Evolutionary conservation across 2,329 filamentous ascomycete species (phyloP).

Genomic region (Clarireedia hainanense): DNA sequence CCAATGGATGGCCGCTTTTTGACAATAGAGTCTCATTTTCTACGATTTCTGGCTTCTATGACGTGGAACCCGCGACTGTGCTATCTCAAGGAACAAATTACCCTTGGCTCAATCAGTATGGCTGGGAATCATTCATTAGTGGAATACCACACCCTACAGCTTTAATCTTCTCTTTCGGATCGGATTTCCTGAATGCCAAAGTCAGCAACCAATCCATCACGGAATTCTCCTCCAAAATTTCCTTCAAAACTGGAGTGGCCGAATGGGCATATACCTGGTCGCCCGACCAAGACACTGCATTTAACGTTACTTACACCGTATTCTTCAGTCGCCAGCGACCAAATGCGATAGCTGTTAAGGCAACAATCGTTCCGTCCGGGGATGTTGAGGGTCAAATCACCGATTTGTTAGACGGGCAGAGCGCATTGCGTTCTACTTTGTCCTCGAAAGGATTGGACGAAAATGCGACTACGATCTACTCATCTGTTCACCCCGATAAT

Average conservation of each 20-base stretch:
- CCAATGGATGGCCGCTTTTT: slow-evolving; percentile 62
- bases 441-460: slow-evolving; percentile 47
- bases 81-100: slow-evolving; percentile 50
- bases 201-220: slow-evolving; percentile 51
- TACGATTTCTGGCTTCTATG: slow-evolving; percentile 60
- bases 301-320: slow-evolving; percentile 52
- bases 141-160: slow-evolving; percentile 64
- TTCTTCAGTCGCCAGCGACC: slow-evolving; percentile 40
- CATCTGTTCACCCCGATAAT: slow-evolving; percentile 55
- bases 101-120: slow-evolving; percentile 60
- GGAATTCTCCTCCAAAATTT: slow-evolving; percentile 52
- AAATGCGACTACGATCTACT: slow-evolving; percentile 48
- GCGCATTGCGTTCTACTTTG: slow-evolving; percentile 57
- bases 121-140: slow-evolving; percentile 61
- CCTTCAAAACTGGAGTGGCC: slow-evolving; percentile 54
- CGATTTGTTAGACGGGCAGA: slow-evolving; percentile 60
- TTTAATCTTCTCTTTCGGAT: slow-evolving; percentile 47
- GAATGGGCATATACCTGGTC: slow-evolving; percentile 61
- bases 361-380: slow-evolving; percentile 47
- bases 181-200: slow-evolving; percentile 51
- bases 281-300: slow-evolving; percentile 40
- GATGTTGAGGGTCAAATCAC: slow-evolving; percentile 51
- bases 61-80: slow-evolving; percentile 45
- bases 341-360: slow-evolving; percentile 39
- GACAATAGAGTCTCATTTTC: slow-evolving; percentile 56